Evolutionary conservation across 768 basidiomycete genomes (phyloP), one percentile per base, ranked within the genome.

Genomic region (Suillus tomentosus): DNA sequence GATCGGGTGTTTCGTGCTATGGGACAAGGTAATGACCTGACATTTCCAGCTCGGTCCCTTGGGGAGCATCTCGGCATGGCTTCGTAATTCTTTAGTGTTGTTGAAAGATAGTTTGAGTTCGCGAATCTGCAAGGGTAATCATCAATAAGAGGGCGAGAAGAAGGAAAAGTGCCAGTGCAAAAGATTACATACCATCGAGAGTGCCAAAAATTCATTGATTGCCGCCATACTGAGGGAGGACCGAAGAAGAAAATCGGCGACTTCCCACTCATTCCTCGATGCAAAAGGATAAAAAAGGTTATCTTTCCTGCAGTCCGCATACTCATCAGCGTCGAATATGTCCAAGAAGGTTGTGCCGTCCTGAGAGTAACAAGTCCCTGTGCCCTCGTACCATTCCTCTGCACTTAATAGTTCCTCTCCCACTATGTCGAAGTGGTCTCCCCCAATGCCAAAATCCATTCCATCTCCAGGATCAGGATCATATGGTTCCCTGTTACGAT

Each of bases 271-370:
- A 0, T 64, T 59, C 13, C 66, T 62, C 17, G 68, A 68, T 7
- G 68, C 62, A 61, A 79, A 80, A 31, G 76, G 79, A 60, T 78
- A 77, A 62, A 43, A n/a, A 14, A 40, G 14, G 3, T 15, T 40
- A 40, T 40, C 40, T 40, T 40, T 40, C 40, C 14, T 40, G 14
- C 40, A 40, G 40, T 40, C 40, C 5, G 14, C 14, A 40, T 40
- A 40, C 40, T 40, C 40, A 40, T 40, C 14, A 15, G 40, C 13
- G 1, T 40, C 5, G 14, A 40, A 40, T 14, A 40, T 3, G 14
- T 40, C 40, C 40, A 40, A 40, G 40, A 40, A 40, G 40, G 14
- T 40, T 40, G 13, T 40, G 14, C 40, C 5, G 14, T 40, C 40
- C 40, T 5, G 14, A 40, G 14, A 40, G 40, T 40, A 40, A 40